Percentiles rank a stretch among this genome's conserved stretches.
Evolutionary conservation across 345 rosid genomes (phyloP).

Genomic region (Barbarea vulgaris): DNA sequence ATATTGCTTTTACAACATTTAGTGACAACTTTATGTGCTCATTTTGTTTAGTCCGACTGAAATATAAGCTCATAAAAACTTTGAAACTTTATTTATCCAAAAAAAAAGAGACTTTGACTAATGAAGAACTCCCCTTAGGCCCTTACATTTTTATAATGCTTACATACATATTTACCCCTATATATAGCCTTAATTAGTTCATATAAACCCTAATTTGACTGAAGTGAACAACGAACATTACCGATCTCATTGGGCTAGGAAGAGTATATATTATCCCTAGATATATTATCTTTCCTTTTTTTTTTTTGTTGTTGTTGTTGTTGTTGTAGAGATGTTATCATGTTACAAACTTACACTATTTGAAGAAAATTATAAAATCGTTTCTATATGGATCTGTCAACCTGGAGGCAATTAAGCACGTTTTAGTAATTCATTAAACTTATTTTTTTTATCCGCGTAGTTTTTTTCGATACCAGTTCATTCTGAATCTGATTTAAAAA

Average conservation of each 20-base stretch:
- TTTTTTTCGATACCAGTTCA: no score
- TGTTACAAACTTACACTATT: no score
- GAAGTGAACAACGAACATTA: neutral
- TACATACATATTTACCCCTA: neutral
- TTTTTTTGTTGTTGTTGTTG: neutral
- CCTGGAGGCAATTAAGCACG: neutral
- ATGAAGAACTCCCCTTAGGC: no score
- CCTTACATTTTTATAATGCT: neutral
- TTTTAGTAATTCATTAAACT: no score
- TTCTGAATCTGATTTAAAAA: no score
- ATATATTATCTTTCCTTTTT: neutral
- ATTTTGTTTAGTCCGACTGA: neutral
- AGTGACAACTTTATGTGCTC: constrained; percentile 26
- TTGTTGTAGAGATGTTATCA: neutral
- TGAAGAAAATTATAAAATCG: no score
- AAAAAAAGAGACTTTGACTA: neutral
- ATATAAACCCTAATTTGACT: neutral
- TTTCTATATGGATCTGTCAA: neutral
- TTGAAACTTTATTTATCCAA: neutral
- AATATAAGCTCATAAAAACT: neutral
- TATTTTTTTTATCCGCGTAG: no score
- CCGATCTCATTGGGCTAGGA: neutral
- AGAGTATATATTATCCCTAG: neutral
- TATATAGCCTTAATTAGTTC: neutral
- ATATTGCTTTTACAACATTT: constrained; percentile 9